A percentile compares a stretch with the other conserved stretches of the same genome.
These are phyloP conservation scores for Apiospora marii DNA, from an alignment of 2,329 filamentous ascomycete genomes.

Conservation along the genomic window DNA sequence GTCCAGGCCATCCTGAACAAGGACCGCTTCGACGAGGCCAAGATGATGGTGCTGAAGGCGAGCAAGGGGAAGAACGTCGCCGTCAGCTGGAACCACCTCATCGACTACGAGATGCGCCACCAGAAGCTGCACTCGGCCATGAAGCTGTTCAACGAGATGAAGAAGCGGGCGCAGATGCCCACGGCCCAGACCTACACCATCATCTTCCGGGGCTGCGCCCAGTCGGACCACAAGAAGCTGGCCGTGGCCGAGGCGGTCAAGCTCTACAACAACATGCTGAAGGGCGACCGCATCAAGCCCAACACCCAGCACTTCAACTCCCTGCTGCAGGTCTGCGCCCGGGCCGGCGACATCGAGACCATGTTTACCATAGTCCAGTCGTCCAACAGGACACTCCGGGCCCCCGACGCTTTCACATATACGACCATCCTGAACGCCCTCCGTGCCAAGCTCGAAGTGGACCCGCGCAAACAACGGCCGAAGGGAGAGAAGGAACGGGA, in stretches of 20 bases:
- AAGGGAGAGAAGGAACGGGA: constrained; percentile 31
- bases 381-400: constrained; percentile 68
- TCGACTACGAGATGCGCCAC: constrained; percentile 73
- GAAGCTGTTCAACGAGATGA: constrained; percentile 98
- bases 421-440: constrained; percentile 84
- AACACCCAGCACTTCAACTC: constrained; percentile 89
- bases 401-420: constrained; percentile 78
- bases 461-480: constrained; percentile 33
- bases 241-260: constrained; percentile 74
- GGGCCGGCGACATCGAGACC: constrained; percentile 77
- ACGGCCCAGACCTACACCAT: constrained; percentile 86
- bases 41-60: constrained; percentile 72
- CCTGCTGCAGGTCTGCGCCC: constrained; percentile 81
- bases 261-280: constrained; percentile 79
- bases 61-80: constrained; percentile 69
- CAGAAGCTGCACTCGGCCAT: constrained; percentile 70
- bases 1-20: constrained; percentile 67
- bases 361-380: constrained; percentile 80
- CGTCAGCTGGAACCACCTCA: constrained; percentile 89
- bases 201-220: constrained; percentile 77
- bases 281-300: constrained; percentile 69
- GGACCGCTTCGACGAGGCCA: constrained; percentile 70
- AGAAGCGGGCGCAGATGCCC: constrained; percentile 84
- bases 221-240: constrained; percentile 61
- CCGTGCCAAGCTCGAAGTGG: constrained; percentile 52